Evolutionary conservation across 2,329 filamentous ascomycete species (phyloP), one percentile per base, ranked within the genome.

Genomic region (Gaeumannomyces sp.): DNA sequence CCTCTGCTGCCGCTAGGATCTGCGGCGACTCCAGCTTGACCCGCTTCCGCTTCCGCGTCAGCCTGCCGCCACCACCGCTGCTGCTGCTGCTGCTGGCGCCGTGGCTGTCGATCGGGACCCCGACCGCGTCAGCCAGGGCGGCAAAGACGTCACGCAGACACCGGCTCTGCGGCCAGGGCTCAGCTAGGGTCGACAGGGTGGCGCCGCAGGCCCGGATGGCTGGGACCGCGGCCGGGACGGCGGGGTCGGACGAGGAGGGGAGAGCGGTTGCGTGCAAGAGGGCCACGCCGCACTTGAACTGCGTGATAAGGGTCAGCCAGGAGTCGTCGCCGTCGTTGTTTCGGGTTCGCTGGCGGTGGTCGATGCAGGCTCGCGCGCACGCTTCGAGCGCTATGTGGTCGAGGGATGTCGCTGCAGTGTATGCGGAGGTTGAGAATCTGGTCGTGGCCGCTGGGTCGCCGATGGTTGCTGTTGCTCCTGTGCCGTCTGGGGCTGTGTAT

Each of bases 191-290:
- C 4, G 75, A 72, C 8, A 77, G 71, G 13, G 73, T 74, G 57
- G 73, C 76, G 3, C 71, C 73, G 63, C 76, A 77, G 10, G 75
- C 74, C 27, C 75, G 66, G 14, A 77, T 65, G 3, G 75, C 76
- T 59, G 76, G 74, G 1, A 72, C 69, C 0, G 76, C 74, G 16
- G 74, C 72, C 0, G 69, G 19, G 70, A 73, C 1, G 71, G 69
- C 0, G 72, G 72, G 61, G 74, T 65, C 7, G 68, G 67, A 31
- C 71, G 72, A 4, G 75, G 74, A 10, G 74, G 75, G 22, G 73
- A 73, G 67, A 70, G 45, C 22, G 61, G 66, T 75, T 75, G 66
- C 74, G 66, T 76, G 76, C 4, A 77, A 64, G 2, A 77, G 70
- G 0, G 74, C 73, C 1, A 76, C 70, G 11, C 75, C 75, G 4